Percentiles rank a stretch among this genome's conserved stretches.
Conservation (phyloP, 768 basidiomycete genomes). For the Tricholoma matsutake region DNA sequence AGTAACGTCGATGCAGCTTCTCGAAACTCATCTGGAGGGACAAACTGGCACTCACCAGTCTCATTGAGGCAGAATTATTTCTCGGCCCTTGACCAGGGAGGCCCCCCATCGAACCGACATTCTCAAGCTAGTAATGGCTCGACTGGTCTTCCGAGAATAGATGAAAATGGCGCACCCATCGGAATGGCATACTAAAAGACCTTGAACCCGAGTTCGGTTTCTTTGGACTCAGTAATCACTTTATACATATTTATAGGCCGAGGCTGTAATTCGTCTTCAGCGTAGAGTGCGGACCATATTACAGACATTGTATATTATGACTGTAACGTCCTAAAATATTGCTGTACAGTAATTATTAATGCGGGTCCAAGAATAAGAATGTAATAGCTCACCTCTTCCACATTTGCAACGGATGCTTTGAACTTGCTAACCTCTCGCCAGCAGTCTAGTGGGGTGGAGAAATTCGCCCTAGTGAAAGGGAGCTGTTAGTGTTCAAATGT, state of each 20-base stretch:
- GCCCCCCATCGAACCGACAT: constrained; percentile 8
- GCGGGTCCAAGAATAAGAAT: constrained; percentile 1
- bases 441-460: constrained; percentile 62
- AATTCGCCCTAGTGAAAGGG: constrained; percentile 42
- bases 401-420: constrained; percentile 59
- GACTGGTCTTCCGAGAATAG: constrained; percentile 5
- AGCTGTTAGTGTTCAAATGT: constrained; percentile 3
- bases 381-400: constrained; percentile 59
- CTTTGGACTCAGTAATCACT: constrained; percentile 6
- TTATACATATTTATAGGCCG: constrained; percentile 5
- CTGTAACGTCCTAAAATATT: constrained; percentile 60
- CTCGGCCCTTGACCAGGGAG: constrained; percentile 8
- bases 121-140: constrained; percentile 15
- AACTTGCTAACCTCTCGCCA: constrained; percentile 71
- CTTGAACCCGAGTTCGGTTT: neutral
- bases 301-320: constrained; percentile 18
- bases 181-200: constrained; percentile 19
- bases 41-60: constrained; percentile 15
- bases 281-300: constrained; percentile 7
- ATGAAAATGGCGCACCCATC: constrained; percentile 14
- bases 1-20: constrained; percentile 13
- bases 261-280: too few species aligned
- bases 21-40: constrained; percentile 12
- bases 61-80: constrained; percentile 19
- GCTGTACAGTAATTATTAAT: constrained; percentile 33